Conservation (phyloP, 2,329 filamentous ascomycete genomes). For the Verticillium nonalfalfae region DNA sequence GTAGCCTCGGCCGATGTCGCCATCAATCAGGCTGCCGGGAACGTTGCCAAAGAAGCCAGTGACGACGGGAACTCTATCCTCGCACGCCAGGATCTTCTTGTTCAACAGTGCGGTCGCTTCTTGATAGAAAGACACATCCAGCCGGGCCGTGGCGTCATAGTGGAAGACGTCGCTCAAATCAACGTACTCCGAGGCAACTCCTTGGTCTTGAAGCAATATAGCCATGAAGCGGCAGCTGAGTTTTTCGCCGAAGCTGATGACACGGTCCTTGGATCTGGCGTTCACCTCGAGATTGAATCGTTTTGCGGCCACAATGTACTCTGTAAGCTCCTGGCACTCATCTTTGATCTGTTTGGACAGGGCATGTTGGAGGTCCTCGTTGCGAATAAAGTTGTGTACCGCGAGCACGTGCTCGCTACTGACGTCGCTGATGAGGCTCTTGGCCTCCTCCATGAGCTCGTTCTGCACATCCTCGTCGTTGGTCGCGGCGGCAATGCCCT, state of each 20-base stretch:
- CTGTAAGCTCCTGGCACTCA: constrained; percentile 76
- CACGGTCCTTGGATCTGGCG: constrained; percentile 73
- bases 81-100: constrained; percentile 59
- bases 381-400: constrained; percentile 55
- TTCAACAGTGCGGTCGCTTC: constrained; percentile 54
- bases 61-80: constrained; percentile 65
- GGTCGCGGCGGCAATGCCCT: constrained; percentile 44
- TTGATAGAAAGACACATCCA: constrained; percentile 66
- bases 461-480: constrained; percentile 46
- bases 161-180: constrained; percentile 80
- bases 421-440: constrained; percentile 72
- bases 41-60: constrained; percentile 96
- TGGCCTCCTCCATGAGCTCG: constrained; percentile 57
- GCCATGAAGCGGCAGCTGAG: constrained; percentile 91
- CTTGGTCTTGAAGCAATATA: constrained; percentile 70
- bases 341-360: constrained; percentile 63
- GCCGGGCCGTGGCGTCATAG: constrained; percentile 50
- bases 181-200: constrained; percentile 81
- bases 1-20: constrained; percentile 88
- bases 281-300: constrained; percentile 70
- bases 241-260: constrained; percentile 94
- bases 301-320: constrained; percentile 61
- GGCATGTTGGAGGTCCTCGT: constrained; percentile 46
- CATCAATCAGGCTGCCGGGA: constrained; percentile 81
- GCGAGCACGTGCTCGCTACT: constrained; percentile 75